Conservation (phyloP, 2,329 filamentous ascomycete species). For the Pseudovirgaria hyperparasitica region DNA sequence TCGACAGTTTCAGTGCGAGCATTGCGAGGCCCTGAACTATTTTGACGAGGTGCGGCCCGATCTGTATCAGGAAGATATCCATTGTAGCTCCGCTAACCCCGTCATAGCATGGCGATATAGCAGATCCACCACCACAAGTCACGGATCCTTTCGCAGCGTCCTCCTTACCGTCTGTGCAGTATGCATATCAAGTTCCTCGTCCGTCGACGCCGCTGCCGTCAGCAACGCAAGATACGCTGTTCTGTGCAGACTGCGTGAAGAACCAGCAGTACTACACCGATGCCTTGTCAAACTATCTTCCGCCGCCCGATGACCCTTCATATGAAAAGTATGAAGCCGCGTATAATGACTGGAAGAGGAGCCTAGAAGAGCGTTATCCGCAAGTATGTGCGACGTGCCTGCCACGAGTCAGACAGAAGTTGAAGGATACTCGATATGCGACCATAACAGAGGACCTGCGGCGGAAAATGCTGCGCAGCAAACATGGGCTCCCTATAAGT, state of each 20-base stretch:
- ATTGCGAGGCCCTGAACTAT: slow-evolving; percentile 80
- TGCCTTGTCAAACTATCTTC: slow-evolving; percentile 68
- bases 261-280: slow-evolving; percentile 77
- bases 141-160: slow-evolving; percentile 26
- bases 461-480: slow-evolving; percentile 54
- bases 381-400: slow-evolving; percentile 77
- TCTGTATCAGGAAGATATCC: slow-evolving; percentile 4
- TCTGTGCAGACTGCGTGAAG: slow-evolving; percentile 70
- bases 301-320: slow-evolving; percentile 50
- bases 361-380: slow-evolving; percentile 73
- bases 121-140: slow-evolving; percentile 63
- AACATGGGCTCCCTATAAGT: slow-evolving; percentile 11
- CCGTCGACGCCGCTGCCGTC: slow-evolving; percentile 19
- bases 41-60: slow-evolving; percentile 59
- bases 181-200: slow-evolving; percentile 10
- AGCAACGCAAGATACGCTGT: slow-evolving; percentile 31
- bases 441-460: slow-evolving; percentile 73
- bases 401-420: slow-evolving; percentile 55
- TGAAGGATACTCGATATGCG: slow-evolving; percentile 62
- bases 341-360: slow-evolving; percentile 56
- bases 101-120: slow-evolving; percentile 68
- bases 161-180: slow-evolving; percentile 11
- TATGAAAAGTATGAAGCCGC: slow-evolving; percentile 56
- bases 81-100: slow-evolving; percentile 4
- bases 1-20: slow-evolving; percentile 57